Percentiles rank a stretch among this genome's conserved stretches.
These are phyloP conservation scores for Chrysanthemum lavandulifolium DNA, from an alignment of 129 eudicot species.

Conservation along the genomic window DNA sequence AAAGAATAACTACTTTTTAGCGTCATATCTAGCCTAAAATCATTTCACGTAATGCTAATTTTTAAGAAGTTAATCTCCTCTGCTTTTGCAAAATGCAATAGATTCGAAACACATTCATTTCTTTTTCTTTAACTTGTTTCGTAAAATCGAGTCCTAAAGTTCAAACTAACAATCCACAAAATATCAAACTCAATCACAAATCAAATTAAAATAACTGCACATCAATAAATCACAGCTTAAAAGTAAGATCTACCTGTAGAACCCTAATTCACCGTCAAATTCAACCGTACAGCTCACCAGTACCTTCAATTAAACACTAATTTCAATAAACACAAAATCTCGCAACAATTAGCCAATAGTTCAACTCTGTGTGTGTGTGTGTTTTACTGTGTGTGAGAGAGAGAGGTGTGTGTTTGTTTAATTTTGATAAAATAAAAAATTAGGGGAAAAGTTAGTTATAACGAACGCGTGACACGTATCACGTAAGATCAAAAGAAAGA, in stretches of 20 bases:
- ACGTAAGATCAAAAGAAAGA: conserved; percentile 48
- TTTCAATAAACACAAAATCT: conserved; percentile 34
- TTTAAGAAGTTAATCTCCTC: too few species aligned
- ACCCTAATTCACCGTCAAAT: conserved; percentile 7
- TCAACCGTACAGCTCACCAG: background rate
- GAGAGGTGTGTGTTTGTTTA: conserved; percentile 20
- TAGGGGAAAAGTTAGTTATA: conserved; percentile 25
- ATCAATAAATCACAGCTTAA: too few species aligned
- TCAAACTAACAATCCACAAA: too few species aligned
- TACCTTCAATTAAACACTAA: conserved; percentile 42
- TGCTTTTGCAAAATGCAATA: too few species aligned
- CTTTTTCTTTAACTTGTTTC: too few species aligned
- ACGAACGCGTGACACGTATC: conserved; percentile 58
- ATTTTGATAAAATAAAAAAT: background rate
- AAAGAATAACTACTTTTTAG: too few species aligned
- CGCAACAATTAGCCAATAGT: background rate
- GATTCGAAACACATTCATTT: too few species aligned
- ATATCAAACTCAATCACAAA: too few species aligned
- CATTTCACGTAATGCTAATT: too few species aligned
- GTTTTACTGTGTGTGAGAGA: conserved; percentile 17
- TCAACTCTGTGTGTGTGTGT: conserved; percentile 18
- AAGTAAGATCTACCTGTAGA: background rate
- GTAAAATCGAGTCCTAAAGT: too few species aligned
- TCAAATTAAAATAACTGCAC: too few species aligned
- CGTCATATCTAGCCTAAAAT: too few species aligned